Conservation (phyloP, 2,329 filamentous ascomycete species). For the Venturiaceae sp. region DNA sequence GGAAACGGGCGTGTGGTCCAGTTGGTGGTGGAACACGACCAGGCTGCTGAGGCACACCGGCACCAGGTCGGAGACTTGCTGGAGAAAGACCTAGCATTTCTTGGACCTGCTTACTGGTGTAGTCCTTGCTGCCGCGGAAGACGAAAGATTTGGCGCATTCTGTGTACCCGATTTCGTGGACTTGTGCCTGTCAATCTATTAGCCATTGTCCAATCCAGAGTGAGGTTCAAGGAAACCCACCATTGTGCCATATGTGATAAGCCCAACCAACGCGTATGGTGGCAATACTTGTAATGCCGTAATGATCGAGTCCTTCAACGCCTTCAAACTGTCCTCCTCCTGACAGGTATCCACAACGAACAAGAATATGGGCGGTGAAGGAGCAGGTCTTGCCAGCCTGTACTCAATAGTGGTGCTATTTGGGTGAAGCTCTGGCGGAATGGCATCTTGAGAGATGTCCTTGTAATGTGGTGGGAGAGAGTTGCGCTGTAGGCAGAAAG, state of each 20-base stretch:
- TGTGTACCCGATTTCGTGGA: slow-evolving; percentile 95
- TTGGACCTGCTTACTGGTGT: slow-evolving; percentile 96
- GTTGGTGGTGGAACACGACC: slow-evolving; percentile 65
- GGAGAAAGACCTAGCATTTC: slow-evolving; percentile 89
- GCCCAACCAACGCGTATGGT: slow-evolving; percentile 69
- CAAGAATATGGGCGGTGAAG: slow-evolving; percentile 76
- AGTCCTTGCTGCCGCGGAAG: slow-evolving; percentile 96
- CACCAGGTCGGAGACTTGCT: slow-evolving; percentile 61
- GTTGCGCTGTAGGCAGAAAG: slow-evolving; percentile 78
- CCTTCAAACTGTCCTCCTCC: slow-evolving; percentile 74
- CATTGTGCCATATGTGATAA: slow-evolving; percentile 91
- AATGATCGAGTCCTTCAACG: slow-evolving; percentile 76
- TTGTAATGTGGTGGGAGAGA: slow-evolving; percentile 79
- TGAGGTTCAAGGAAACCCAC: slow-evolving; percentile 31
- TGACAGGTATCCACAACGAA: slow-evolving; percentile 86
- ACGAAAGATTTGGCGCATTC: slow-evolving; percentile 99
- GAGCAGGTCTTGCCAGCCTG: slow-evolving; percentile 68
- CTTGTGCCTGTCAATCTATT: slow-evolving; percentile 48
- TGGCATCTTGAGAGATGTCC: slow-evolving; percentile 74
- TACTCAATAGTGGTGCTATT: slow-evolving; percentile 87
- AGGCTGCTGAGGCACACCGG: slow-evolving; percentile 50
- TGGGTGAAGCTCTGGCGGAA: slow-evolving; percentile 74
- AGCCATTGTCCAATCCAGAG: slow-evolving; percentile 13
- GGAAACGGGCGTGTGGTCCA: slow-evolving; percentile 78
- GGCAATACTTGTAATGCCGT: slow-evolving; percentile 77